These are phyloP conservation scores for Ceratocystis smalleyi DNA, from an alignment of 2,329 filamentous ascomycete genomes.

Conservation along the genomic window DNA sequence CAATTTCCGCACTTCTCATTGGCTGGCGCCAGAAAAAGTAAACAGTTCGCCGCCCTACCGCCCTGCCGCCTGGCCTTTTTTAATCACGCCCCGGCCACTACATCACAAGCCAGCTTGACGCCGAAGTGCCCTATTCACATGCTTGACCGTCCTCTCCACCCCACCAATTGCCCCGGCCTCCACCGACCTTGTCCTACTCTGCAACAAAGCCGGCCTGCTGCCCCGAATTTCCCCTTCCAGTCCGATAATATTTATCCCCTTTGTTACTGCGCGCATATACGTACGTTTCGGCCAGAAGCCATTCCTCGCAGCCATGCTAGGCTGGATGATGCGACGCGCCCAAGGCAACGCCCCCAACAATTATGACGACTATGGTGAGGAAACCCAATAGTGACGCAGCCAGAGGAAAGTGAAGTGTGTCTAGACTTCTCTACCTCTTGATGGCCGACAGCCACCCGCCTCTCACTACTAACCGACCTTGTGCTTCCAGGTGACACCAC, in stretches of 20 bases:
- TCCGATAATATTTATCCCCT: too few relatives aligned
- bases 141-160: too few relatives aligned
- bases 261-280: too few relatives aligned
- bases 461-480: not conserved
- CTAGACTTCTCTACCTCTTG: too few relatives aligned
- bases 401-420: not conserved
- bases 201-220: too few relatives aligned
- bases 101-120: not conserved
- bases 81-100: not conserved
- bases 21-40: not conserved
- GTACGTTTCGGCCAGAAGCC: not conserved
- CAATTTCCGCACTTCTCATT: not conserved
- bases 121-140: not conserved
- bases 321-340: conserved; percentile 41
- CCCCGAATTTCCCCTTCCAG: too few relatives aligned
- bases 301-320: conserved; percentile 31
- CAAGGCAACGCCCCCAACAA: conserved; percentile 27
- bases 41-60: not conserved
- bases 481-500: conserved; percentile 25
- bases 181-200: too few relatives aligned
- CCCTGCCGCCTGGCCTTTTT: not conserved
- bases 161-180: too few relatives aligned
- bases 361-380: conserved; percentile 10
- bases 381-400: not conserved
- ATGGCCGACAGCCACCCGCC: not conserved